These are phyloP conservation scores for Fusarium sp. DNA, from an alignment of 2,329 filamentous ascomycete genomes.

Conservation along the genomic window DNA sequence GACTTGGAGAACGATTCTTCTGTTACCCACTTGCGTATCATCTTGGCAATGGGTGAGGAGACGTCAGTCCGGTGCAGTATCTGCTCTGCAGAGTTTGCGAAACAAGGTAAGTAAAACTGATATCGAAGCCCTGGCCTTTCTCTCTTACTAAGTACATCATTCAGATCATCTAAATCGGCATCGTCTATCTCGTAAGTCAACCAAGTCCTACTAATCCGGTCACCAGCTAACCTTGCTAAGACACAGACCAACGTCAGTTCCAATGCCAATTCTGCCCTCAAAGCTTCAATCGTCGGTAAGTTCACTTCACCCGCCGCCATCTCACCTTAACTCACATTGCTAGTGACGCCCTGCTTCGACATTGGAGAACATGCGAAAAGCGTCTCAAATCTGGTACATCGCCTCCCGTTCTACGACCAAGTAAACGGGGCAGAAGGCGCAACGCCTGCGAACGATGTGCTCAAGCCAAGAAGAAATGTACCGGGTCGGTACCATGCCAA, in stretches of 20 bases:
- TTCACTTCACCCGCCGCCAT: not conserved
- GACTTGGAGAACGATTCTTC: not conserved
- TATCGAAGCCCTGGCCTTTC: not conserved
- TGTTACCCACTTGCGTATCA: not conserved
- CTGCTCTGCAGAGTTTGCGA: not conserved
- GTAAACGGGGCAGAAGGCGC: constrained; percentile 8
- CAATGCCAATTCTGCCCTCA: constrained; percentile 1
- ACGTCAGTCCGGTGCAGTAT: not conserved
- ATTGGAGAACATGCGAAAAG: constrained; percentile 20
- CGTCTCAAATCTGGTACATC: not conserved
- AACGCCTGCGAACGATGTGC: constrained; percentile 13
- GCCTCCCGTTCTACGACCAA: not conserved
- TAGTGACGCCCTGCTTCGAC: constrained; percentile 24
- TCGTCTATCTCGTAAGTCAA: not conserved
- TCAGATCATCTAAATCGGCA: constrained; percentile 2
- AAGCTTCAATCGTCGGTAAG: constrained; percentile 20
- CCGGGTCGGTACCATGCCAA: constrained; percentile 1
- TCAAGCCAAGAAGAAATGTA: constrained; percentile 18
- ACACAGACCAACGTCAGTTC: not conserved
- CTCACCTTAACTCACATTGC: fast-evolving
- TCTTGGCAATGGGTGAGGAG: not conserved
- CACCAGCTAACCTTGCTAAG: not conserved
- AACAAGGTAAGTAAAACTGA: not conserved
- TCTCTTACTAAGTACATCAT: not conserved
- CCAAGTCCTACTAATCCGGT: no score